Base-by-base conservation (phyloP, 2,329 filamentous ascomycete genomes). In the Fusarium hostae region DNA sequence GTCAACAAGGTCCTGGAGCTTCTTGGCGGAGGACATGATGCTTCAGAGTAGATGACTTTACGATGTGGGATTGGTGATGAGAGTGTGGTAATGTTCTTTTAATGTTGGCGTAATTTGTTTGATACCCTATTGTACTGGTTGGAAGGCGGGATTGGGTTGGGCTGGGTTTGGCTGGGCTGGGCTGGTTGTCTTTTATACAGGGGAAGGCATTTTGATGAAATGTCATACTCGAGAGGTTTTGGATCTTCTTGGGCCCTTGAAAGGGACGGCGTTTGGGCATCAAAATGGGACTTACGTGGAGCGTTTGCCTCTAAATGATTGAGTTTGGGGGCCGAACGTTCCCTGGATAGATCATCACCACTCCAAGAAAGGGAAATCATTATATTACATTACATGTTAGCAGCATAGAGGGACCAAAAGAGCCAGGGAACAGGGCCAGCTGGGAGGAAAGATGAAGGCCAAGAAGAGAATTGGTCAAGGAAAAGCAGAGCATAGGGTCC, bases 1-100 rank as follows among this genome's bases (percentile, higher is more conserved):
- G 92, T 95, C 47, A 93, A 92, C 83, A 98, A 98, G 87, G 95
- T 98, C 68, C 86, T 96, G 44, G 96, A 98, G 82, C 88, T 99
- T 59, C 90, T 99, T 41, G 91, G 91, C 45, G 88, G 88, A 65
- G 81, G 82, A 32, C 84, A 86, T 63, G 83, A 84, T 60, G 79
- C 78, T 45, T 41, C 58, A 20, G 76, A 78, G 58, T 81, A 66
- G 68, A 55, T 24, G 30, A 48, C 37, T 40, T 71, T 39, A 58
- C 44, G 9, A 41, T 32, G 51, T 47, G 26, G 51, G 57, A 58
- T 40, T 52, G 41, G 68, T 44, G 66, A 67, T 56, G 50, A 47
- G 50, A 64, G 57, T 54, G 62, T 41, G 48, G 61, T 67, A 72
- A 67, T 74, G 62, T 73, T 78, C 68, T 64, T 75, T 72, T 76